Conservation (phyloP, 2,329 filamentous ascomycete genomes). For the Aspergillus alliaceus region DNA sequence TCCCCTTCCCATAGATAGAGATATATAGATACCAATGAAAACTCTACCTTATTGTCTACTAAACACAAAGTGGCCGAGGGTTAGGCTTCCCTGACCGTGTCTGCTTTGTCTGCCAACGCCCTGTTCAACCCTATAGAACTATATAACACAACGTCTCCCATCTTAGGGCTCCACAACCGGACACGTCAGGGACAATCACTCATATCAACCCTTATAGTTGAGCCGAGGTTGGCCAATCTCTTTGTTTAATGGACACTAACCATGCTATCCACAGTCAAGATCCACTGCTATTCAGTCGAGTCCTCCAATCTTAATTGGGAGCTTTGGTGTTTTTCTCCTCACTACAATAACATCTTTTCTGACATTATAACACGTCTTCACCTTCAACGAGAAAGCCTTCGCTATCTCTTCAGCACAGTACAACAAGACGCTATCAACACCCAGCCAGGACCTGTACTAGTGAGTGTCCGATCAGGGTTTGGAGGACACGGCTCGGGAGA, state of each 20-base stretch:
- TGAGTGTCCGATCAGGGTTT: not conserved
- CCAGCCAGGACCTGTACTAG: not conserved
- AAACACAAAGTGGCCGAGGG: too few species aligned
- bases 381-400: not conserved
- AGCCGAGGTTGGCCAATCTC: too few species aligned
- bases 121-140: too few species aligned
- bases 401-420: not conserved
- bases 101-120: too few species aligned
- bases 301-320: not conserved
- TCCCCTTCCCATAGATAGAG: too few species aligned
- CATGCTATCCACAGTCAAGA: not conserved
- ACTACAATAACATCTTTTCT: not conserved
- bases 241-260: not conserved
- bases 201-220: too few species aligned
- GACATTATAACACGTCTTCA: not conserved
- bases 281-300: not conserved
- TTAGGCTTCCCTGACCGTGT: too few species aligned
- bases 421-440: not conserved
- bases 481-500: not conserved
- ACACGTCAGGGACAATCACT: too few species aligned
- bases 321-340: not conserved
- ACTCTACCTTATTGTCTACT: too few species aligned
- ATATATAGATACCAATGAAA: too few species aligned
- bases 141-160: too few species aligned
- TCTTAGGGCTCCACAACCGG: too few species aligned